Percentiles rank a stretch among this genome's conserved stretches.
These are phyloP conservation scores for Ampelocalamus luodianensis DNA, from an alignment of 176 grass and related monocot genomes.

Conservation along the genomic window DNA sequence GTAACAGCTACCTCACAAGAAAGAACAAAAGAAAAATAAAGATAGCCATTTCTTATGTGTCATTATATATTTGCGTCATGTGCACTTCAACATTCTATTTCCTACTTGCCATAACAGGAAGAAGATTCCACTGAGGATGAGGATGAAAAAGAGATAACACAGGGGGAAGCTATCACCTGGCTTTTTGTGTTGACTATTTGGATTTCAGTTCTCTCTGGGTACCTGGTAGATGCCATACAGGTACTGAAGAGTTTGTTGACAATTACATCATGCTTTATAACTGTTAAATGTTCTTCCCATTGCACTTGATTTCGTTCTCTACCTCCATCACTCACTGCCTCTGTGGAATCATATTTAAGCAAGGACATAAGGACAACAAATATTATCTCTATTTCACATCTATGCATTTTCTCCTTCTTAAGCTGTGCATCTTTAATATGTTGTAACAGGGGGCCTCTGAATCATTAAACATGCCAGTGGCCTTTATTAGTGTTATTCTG, in stretches of 20 bases:
- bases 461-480: conserved; percentile 84
- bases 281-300: conserved; percentile 23
- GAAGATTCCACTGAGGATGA: conserved; percentile 56
- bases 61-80: background rate
- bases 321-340: background rate
- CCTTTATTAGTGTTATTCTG: conserved; percentile 99
- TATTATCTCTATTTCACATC: conserved; percentile 14
- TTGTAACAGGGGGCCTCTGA: conserved; percentile 87
- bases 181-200: conserved; percentile 90
- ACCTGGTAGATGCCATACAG: conserved; percentile 97
- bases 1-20: background rate
- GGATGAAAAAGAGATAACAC: conserved; percentile 83
- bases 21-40: conserved; percentile 9
- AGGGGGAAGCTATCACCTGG: conserved; percentile 84
- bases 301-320: conserved; percentile 2
- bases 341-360: background rate
- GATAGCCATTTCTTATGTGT: conserved; percentile 4
- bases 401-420: conserved; percentile 7
- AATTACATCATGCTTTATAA: conserved; percentile 2
- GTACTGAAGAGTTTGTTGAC: conserved; percentile 50
- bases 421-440: conserved; percentile 44
- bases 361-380: background rate
- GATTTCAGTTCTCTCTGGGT: conserved; percentile 96
- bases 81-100: conserved; percentile 40
- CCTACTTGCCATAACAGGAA: conserved; percentile 54